A percentile compares a stretch with the other conserved stretches of the same genome.
These are phyloP conservation scores for Epichloe scottii DNA, from an alignment of 2,329 filamentous ascomycete genomes.

Conservation along the genomic window DNA sequence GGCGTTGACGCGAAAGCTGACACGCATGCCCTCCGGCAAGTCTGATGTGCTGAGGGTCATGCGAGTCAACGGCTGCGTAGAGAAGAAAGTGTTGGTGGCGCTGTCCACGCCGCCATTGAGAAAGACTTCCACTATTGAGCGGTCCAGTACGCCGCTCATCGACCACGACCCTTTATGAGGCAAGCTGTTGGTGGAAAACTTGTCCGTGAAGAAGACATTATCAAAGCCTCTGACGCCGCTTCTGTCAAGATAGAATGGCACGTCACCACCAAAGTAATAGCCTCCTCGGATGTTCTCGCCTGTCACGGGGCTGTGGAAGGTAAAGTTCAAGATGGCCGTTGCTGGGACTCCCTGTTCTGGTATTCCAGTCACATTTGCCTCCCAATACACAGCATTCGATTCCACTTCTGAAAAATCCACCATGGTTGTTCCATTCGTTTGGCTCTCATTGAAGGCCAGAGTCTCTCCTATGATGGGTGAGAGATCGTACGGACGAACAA, in stretches of 20 bases:
- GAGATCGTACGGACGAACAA: conserved; percentile 36
- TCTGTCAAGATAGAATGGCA: conserved; percentile 18
- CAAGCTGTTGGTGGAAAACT: conserved; percentile 14
- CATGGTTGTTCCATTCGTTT: conserved; percentile 34
- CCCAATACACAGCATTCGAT: conserved; percentile 41
- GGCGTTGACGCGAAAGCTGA: conserved; percentile 13
- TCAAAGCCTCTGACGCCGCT: conserved; percentile 16
- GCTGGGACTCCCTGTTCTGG: conserved; percentile 9
- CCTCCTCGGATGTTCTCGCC: conserved; percentile 17
- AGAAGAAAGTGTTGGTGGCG: conserved; percentile 19
- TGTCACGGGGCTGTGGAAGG: conserved; percentile 12
- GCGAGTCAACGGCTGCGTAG: conserved; percentile 14
- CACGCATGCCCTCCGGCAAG: conserved; percentile 10
- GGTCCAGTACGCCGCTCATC: conserved; percentile 21
- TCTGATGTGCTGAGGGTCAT: conserved; percentile 11
- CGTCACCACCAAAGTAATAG: conserved; percentile 15
- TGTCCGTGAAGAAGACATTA: conserved; percentile 21
- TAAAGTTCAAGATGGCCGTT: conserved; percentile 18
- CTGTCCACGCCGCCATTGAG: conserved; percentile 21
- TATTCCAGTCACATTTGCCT: conserved; percentile 35
- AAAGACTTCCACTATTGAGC: conserved; percentile 23
- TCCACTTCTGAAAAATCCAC: conserved; percentile 37
- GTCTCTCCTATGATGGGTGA: conserved; percentile 30
- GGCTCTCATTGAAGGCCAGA: conserved; percentile 28
- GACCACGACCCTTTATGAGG: conserved; percentile 12